phyloP scores from a whole-genome alignment of 106 monocot genomes.

The Posidonia australis region DNA sequence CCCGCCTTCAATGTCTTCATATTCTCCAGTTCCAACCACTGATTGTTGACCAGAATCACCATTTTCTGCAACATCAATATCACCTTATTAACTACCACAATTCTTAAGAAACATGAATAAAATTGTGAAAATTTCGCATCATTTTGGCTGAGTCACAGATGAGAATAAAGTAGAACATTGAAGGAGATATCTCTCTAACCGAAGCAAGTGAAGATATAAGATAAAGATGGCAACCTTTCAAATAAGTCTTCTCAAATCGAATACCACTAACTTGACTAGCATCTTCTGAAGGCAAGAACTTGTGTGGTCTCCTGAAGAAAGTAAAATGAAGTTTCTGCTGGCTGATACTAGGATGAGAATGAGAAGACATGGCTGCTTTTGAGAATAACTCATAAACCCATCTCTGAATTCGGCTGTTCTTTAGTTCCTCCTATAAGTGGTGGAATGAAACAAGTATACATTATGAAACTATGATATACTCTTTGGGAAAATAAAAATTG shows the following conservation, averaged over 20 bases:
- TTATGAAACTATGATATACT: not conserved
- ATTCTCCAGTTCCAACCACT: slow-evolving; percentile 65
- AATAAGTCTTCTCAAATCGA: slow-evolving; percentile 64
- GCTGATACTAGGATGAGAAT: slow-evolving; percentile 15
- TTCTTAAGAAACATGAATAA: not conserved
- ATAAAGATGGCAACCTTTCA: slow-evolving; percentile 51
- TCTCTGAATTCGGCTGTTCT: slow-evolving; percentile 57
- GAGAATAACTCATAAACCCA: slow-evolving; percentile 68
- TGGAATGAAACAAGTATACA: slow-evolving; percentile 1
- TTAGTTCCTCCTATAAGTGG: slow-evolving; percentile 66
- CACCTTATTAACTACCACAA: not conserved
- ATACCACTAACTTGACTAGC: slow-evolving; percentile 38
- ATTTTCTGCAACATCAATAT: slow-evolving; percentile 33
- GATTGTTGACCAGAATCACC: slow-evolving; percentile 39
- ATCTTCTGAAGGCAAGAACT: slow-evolving; percentile 57
- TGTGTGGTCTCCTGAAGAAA: slow-evolving; percentile 79
- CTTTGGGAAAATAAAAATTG: not conserved
- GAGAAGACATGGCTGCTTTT: slow-evolving; percentile 54
- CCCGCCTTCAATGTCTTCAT: slow-evolving; percentile 28
- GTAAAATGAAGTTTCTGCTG: slow-evolving; percentile 70
- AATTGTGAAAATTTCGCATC: not conserved
- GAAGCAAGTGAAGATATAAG: not conserved
- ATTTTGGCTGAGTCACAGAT: not conserved
- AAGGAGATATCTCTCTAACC: not conserved
- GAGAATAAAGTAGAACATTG: not conserved